These are phyloP conservation scores for Pseudozyma tsukubaensis DNA, from an alignment of 1,284 basidiomycete genomes.

Conservation along the genomic window DNA sequence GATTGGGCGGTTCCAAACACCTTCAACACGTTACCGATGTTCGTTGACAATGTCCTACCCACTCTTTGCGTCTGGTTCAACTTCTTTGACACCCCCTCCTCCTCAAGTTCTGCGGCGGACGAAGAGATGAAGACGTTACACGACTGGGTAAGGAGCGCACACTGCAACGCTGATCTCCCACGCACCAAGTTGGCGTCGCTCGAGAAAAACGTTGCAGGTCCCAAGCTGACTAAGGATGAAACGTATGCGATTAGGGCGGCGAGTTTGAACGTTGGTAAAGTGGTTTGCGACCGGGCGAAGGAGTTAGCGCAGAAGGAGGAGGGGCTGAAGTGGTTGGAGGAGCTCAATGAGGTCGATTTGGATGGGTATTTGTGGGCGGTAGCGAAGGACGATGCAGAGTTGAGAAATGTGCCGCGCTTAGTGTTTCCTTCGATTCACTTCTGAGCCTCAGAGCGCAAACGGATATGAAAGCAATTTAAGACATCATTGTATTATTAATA, in stretches of 20 bases:
- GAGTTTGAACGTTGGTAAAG: conserved; percentile 48
- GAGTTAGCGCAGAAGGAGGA: conserved; percentile 20
- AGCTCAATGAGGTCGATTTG: conserved; percentile 60
- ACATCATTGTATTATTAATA: too few relatives aligned
- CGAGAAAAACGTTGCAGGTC: conserved; percentile 22
- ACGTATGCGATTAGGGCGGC: conserved; percentile 61
- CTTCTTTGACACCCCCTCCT: conserved; percentile 76
- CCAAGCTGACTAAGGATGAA: conserved; percentile 38
- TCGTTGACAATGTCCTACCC: conserved; percentile 87
- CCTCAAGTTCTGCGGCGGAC: not conserved
- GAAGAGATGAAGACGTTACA: conserved; percentile 17
- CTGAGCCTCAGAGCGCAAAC: conserved; percentile 8
- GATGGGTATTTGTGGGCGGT: conserved; percentile 65
- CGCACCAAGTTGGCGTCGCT: not conserved
- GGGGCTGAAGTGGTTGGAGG: conserved; percentile 28
- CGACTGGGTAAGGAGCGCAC: conserved; percentile 9
- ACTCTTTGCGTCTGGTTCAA: conserved; percentile 82
- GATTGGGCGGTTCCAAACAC: conserved; percentile 70
- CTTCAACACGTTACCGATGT: conserved; percentile 73
- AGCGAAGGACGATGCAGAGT: conserved; percentile 53
- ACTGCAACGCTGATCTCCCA: conserved; percentile 12
- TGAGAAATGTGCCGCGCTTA: conserved; percentile 58
- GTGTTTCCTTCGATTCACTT: conserved; percentile 30
- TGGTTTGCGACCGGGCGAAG: conserved; percentile 43
- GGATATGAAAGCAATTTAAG: too few relatives aligned